Percentiles rank a stretch among this genome's conserved stretches.
Conservation (phyloP, 331 rosid genomes). For the Rosa hybrid region DNA sequence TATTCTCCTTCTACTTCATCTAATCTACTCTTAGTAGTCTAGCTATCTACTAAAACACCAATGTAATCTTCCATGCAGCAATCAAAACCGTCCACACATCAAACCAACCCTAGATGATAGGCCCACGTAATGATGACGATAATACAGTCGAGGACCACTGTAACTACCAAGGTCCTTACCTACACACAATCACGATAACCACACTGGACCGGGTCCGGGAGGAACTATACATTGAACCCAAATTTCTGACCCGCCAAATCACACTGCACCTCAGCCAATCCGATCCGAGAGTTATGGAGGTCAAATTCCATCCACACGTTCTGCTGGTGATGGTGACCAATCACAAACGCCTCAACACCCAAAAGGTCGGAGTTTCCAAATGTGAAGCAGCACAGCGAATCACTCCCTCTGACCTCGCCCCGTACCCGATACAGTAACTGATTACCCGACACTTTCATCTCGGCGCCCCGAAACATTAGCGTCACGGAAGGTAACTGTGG, state of each 20-base stretch:
- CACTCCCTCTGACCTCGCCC: conserved; percentile 43
- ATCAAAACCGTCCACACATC: conserved; percentile 7
- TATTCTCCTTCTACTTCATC: background rate
- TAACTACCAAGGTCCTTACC: background rate
- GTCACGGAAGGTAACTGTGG: conserved; percentile 62
- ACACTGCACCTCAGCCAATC: conserved; percentile 61
- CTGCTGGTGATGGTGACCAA: conserved; percentile 91
- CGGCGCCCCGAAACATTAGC: conserved; percentile 63
- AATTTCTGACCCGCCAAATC: conserved; percentile 55
- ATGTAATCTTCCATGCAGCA: background rate
- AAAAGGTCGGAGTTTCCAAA: conserved; percentile 84
- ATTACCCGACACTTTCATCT: conserved; percentile 54
- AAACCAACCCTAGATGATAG: background rate
- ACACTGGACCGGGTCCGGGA: background rate
- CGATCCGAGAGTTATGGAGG: conserved; percentile 58
- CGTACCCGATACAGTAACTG: conserved; percentile 60
- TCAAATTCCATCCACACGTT: conserved; percentile 88
- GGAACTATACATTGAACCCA: conserved; percentile 35
- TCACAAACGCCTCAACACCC: conserved; percentile 75
- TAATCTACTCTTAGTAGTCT: background rate
- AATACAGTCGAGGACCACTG: background rate
- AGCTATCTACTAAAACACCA: too few species aligned
- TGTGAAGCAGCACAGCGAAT: conserved; percentile 68
- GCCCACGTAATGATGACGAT: background rate
- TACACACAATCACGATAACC: background rate